A percentile compares a stretch with the other conserved stretches of the same genome.
These are phyloP conservation scores for Pythium rishiriense DNA, from an alignment of 352 stramenopile species.

Conservation along the genomic window DNA sequence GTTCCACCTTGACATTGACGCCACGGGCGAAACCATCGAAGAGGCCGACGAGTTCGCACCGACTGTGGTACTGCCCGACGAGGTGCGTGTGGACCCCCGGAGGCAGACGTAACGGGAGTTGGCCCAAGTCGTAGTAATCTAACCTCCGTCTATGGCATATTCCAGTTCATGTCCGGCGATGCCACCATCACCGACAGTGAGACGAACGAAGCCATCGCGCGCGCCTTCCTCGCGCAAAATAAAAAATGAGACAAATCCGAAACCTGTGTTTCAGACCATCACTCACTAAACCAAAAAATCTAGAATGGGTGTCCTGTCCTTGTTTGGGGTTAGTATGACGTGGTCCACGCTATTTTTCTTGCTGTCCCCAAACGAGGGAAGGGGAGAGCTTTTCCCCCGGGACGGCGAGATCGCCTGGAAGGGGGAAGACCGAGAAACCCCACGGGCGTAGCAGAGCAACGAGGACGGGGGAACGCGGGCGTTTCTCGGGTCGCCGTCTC, in stretches of 20 bases:
- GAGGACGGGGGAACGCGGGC: slow-evolving; percentile 7
- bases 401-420: slow-evolving; percentile 7
- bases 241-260: not conserved
- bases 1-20: slow-evolving; percentile 19
- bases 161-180: not conserved
- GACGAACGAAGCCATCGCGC: slow-evolving; percentile 25
- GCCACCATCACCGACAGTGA: not conserved
- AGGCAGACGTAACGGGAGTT: not conserved
- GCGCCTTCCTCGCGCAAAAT: slow-evolving; percentile 15
- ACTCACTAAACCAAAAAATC: slow-evolving; percentile 11
- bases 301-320: slow-evolving; percentile 18
- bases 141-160: not conserved
- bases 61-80: slow-evolving; percentile 29
- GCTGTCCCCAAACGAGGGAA: slow-evolving; percentile 8
- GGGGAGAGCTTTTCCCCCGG: slow-evolving; percentile 23
- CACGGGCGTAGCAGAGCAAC: not conserved
- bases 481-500: slow-evolving; percentile 3
- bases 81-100: slow-evolving; percentile 22
- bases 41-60: slow-evolving; percentile 34
- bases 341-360: slow-evolving; percentile 16
- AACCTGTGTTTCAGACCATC: slow-evolving; percentile 14
- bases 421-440: slow-evolving; percentile 10
- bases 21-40: not conserved
- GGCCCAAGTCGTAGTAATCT: no score
- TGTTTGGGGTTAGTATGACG: slow-evolving; percentile 5